Conservation (phyloP, 2,329 filamentous ascomycete genomes). For the Xylaria sp. region DNA sequence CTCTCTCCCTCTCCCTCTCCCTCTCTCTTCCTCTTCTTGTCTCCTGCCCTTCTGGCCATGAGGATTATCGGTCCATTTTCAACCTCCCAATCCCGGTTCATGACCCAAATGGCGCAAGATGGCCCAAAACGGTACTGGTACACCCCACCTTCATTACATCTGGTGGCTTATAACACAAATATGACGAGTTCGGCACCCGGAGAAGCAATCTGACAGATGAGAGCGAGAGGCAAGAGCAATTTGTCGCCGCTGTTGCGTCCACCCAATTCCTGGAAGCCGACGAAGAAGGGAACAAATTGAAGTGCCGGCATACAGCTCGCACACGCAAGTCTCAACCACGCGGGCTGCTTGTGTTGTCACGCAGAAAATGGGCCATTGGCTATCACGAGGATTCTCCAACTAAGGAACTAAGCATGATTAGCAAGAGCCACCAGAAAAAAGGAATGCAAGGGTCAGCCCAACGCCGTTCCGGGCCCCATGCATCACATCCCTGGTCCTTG, state of each 20-base stretch:
- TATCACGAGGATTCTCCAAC: conserved; percentile 26
- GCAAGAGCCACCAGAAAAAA: conserved; percentile 22
- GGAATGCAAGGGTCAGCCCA: conserved; percentile 28
- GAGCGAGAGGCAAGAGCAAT: neutral
- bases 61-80: conserved; percentile 14
- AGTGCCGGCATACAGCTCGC: conserved; percentile 18
- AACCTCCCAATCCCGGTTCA: conserved; percentile 16
- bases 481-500: conserved; percentile 20
- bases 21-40: conserved; percentile 8
- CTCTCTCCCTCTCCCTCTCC: conserved; percentile 15
- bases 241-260: neutral
- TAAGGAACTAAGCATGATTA: conserved; percentile 19
- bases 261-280: conserved; percentile 2
- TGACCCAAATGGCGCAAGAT: conserved; percentile 8
- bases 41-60: conserved; percentile 13
- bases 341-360: conserved; percentile 17
- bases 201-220: conserved; percentile 2
- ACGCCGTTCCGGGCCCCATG: conserved; percentile 23
- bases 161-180: conserved; percentile 14
- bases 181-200: conserved; percentile 11
- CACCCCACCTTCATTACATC: conserved; percentile 14
- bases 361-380: conserved; percentile 21
- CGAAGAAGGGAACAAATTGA: conserved; percentile 2
- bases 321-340: conserved; percentile 1
- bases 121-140: conserved; percentile 25